Percentiles rank a stretch among this genome's conserved stretches.
Evolutionary conservation across 768 basidiomycete genomes (phyloP).

Genomic region (Lactarius sp.): DNA sequence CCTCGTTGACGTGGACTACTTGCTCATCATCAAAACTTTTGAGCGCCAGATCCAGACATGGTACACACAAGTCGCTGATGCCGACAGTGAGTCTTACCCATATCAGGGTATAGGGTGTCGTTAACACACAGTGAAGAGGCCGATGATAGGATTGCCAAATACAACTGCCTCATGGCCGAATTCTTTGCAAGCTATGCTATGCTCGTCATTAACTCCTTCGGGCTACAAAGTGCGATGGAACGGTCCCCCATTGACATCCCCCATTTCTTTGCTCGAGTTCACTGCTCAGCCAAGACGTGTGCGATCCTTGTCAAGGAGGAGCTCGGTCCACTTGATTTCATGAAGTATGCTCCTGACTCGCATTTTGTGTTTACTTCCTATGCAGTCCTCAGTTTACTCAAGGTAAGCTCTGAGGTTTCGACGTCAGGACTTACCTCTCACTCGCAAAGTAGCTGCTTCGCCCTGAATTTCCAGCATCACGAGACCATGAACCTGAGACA

Average conservation of each 20-base stretch:
- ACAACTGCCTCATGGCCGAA: slow-evolving; percentile 49
- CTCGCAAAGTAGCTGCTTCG: slow-evolving; percentile 57
- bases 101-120: neutral
- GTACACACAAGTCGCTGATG: slow-evolving; percentile 48
- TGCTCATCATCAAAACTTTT: slow-evolving; percentile 77
- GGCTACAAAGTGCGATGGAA: slow-evolving; percentile 93
- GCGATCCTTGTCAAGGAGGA: slow-evolving; percentile 72
- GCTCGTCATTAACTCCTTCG: slow-evolving; percentile 93
- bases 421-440: neutral
- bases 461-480: slow-evolving; percentile 73
- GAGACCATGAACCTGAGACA: slow-evolving; percentile 68
- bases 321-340: slow-evolving; percentile 67
- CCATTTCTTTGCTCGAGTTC: slow-evolving; percentile 79
- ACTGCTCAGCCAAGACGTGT: slow-evolving; percentile 65
- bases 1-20: slow-evolving; percentile 78
- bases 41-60: slow-evolving; percentile 69
- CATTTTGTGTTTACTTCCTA: slow-evolving; percentile 92
- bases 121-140: slow-evolving; percentile 3
- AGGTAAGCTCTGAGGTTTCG: slow-evolving; percentile 46
- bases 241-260: slow-evolving; percentile 64
- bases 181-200: slow-evolving; percentile 85
- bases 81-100: slow-evolving; percentile 16
- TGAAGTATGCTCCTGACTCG: slow-evolving; percentile 85
- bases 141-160: slow-evolving; percentile 31
- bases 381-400: slow-evolving; percentile 86